Base-by-base conservation (phyloP, 192 early-diverging fungal species). In the Coemansia sp. region DNA sequence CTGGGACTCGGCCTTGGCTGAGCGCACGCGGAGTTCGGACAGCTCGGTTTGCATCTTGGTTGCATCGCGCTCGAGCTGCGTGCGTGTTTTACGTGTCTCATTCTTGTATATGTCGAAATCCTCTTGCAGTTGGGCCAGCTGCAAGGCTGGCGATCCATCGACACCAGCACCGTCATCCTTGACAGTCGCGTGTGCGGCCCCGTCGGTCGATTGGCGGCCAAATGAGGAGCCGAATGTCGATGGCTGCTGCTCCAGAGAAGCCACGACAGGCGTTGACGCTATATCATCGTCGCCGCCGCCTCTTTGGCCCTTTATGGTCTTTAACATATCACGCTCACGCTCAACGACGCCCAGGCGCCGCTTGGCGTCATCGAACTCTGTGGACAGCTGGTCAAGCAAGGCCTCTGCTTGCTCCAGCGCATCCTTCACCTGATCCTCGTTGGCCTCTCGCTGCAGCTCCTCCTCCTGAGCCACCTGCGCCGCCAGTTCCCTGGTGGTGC, bases 71-170 rank as follows among this genome's bases (percentile, higher is more conserved):
- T 89, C 88, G 12, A 91, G 74, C 51, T 77, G 71, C 40, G 73
- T 67, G 29, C 76, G 85, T 58, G 89, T 89, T 13, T 73, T 75
- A 18, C 82, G 84, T 9, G 83, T 83, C 69, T 93, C 90, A 49
- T 73, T 83, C 48, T 86, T 79, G 71, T 88, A 92, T 8, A 72
- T 67, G 59, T 92, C 88, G 74, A 86, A 90, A 29, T 88, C 84
- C 45, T 69, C 63, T 73, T 90, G 87, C 15, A 88, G 81, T 10
- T 70, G 67, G 35, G 79, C 70, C 23, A 88, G 56, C 2, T 64
- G 63, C 51, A 25, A 4, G 3, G 64, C 2, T 33, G 21, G 43
- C 30, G 8, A 35, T 35, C 34, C 34, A 4, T 35, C 34, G 43
- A 3, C n/a, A 39, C 21, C 7, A 60, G 4, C 16, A 21, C 34